Percentiles rank a stretch among this genome's conserved stretches.
Conservation (phyloP, 805 yeast species). For the Starmerella sp. region DNA sequence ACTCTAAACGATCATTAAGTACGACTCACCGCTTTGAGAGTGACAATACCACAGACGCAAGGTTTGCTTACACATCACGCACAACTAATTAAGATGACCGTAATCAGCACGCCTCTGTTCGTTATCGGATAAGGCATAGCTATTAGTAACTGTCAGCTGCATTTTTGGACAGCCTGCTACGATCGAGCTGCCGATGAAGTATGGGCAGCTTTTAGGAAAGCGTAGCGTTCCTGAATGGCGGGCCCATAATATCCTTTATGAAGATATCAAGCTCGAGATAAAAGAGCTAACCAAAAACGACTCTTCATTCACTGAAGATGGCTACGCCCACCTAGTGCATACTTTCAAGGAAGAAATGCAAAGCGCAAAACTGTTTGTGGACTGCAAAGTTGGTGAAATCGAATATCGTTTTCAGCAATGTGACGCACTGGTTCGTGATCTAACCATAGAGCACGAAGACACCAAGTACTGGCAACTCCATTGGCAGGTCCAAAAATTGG, state of each 20-base stretch:
- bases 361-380: slow-evolving; percentile 45
- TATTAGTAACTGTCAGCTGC: neutral
- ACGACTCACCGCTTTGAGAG: too few relatives aligned
- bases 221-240: slow-evolving; percentile 85
- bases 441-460: slow-evolving; percentile 9
- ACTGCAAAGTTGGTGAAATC: slow-evolving; percentile 59
- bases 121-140: neutral
- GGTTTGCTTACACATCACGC: too few relatives aligned
- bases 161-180: neutral
- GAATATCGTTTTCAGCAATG: slow-evolving; percentile 39
- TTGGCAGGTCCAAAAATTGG: slow-evolving; percentile 35
- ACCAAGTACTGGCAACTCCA: slow-evolving; percentile 20
- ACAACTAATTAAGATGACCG: too few relatives aligned
- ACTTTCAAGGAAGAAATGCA: slow-evolving; percentile 19
- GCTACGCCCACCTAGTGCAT: slow-evolving; percentile 11
- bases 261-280: slow-evolving; percentile 58
- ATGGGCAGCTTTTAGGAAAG: slow-evolving; percentile 63
- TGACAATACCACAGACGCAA: too few relatives aligned
- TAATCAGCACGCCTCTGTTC: too few relatives aligned
- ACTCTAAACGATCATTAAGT: too few relatives aligned
- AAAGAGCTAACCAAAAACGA: slow-evolving; percentile 39
- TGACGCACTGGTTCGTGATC: slow-evolving; percentile 27
- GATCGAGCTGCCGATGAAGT: slow-evolving; percentile 48
- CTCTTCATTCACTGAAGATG: slow-evolving; percentile 4
- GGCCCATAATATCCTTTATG: slow-evolving; percentile 71